phyloP scores from a whole-genome alignment of 768 basidiomycete genomes.

The Suillus subluteus region DNA sequence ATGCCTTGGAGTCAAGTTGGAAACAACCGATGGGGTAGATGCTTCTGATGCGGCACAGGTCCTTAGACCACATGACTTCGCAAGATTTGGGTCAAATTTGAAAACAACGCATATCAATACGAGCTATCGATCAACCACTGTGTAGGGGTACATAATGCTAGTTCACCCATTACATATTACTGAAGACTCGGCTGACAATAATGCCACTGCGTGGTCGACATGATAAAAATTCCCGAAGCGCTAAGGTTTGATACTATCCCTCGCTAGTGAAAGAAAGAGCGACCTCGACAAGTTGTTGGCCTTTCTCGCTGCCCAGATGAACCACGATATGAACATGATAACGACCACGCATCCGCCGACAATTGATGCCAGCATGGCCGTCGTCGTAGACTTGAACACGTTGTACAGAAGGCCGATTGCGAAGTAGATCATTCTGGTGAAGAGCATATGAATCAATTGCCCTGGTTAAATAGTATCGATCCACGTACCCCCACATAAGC shows the following conservation, averaged over 20 bases:
- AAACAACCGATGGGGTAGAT: no score
- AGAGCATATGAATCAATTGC: neutral
- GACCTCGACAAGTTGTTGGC: neutral
- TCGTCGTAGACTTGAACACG: conserved; percentile 25
- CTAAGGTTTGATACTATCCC: neutral
- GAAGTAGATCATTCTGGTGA: conserved; percentile 32
- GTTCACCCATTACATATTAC: neutral
- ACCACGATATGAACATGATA: conserved; percentile 26
- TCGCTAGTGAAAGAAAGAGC: neutral
- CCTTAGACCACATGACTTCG: neutral
- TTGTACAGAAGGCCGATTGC: conserved; percentile 25
- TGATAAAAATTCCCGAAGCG: neutral
- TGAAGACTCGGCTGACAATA: neutral
- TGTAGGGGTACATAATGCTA: no score
- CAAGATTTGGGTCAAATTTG: neutral
- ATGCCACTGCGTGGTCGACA: neutral
- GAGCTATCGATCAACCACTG: neutral
- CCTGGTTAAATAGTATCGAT: neutral
- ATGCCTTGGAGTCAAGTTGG: no score
- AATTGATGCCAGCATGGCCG: conserved; percentile 16
- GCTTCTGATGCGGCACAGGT: no score
- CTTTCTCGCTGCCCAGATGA: conserved; percentile 2
- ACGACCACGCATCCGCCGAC: conserved; percentile 23
- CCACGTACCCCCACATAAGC: conserved; percentile 35
- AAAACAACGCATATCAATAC: neutral